Conservation (phyloP, 331 rosid genomes). For the Telfairia occidentalis region DNA sequence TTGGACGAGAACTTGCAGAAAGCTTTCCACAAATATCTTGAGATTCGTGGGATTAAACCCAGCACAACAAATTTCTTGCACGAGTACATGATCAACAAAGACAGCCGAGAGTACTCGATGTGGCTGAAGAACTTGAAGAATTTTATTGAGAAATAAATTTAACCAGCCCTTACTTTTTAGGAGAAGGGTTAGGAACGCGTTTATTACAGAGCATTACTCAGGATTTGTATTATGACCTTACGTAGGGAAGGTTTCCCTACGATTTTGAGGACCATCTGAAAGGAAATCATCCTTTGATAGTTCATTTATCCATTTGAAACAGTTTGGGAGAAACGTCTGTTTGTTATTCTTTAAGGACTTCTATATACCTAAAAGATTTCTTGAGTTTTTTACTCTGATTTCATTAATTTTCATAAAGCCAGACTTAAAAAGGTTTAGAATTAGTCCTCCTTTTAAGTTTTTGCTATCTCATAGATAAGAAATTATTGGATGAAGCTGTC, state of each 20-base stretch:
- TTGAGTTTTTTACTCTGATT: background rate
- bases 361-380: background rate
- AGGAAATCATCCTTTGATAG: background rate
- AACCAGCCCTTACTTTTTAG: background rate
- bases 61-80: slow-evolving; percentile 44
- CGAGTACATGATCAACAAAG: slow-evolving; percentile 53
- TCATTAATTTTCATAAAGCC: background rate
- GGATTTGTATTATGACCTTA: background rate
- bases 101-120: slow-evolving; percentile 37
- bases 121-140: slow-evolving; percentile 78
- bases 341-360: background rate
- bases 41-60: slow-evolving; percentile 50
- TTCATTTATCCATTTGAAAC: background rate
- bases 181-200: background rate
- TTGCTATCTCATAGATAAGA: too few species aligned
- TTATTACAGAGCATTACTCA: background rate
- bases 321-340: background rate
- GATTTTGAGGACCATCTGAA: background rate
- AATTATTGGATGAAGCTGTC: too few species aligned
- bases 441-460: too few species aligned
- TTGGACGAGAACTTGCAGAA: slow-evolving; percentile 73
- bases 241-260: slow-evolving; percentile 1
- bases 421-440: background rate
- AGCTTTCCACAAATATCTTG: slow-evolving; percentile 69
- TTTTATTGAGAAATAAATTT: slow-evolving; percentile 40